These are phyloP conservation scores for Smittium culicis DNA, from an alignment of 371 early-diverging fungal genomes.

Conservation along the genomic window DNA sequence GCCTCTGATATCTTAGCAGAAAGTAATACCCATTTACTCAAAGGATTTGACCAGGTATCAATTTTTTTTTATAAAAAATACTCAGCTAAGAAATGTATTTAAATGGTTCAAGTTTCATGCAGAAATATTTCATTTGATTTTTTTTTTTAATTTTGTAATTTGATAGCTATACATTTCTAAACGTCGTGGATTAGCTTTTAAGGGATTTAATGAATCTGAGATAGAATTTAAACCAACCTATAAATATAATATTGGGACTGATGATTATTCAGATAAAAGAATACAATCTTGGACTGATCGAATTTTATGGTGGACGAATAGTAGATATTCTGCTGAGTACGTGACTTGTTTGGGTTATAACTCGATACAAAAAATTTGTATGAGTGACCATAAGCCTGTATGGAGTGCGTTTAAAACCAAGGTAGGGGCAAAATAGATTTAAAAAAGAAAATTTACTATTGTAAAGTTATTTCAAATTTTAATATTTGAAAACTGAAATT, in stretches of 20 bases:
- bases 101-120: too few relatives aligned
- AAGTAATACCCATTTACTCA: constrained; percentile 36
- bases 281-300: constrained; percentile 90
- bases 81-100: too few relatives aligned
- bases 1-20: constrained; percentile 39
- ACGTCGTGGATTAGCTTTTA: constrained; percentile 44
- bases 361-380: constrained; percentile 23
- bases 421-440: constrained; percentile 24
- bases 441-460: too few relatives aligned
- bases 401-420: constrained; percentile 49
- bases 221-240: constrained; percentile 83
- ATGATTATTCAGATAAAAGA: constrained; percentile 70
- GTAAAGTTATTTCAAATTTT: too few relatives aligned
- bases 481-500: too few relatives aligned
- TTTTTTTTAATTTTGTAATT: background rate
- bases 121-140: too few relatives aligned
- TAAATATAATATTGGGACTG: constrained; percentile 75
- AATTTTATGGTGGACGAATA: constrained; percentile 63
- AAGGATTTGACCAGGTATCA: constrained; percentile 47
- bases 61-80: too few relatives aligned
- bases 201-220: constrained; percentile 61
- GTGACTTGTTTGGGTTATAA: constrained; percentile 15
- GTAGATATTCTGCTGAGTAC: constrained; percentile 39
- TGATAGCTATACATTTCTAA: constrained; percentile 33
- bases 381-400: constrained; percentile 92